These are phyloP conservation scores for Tetrapisispora phaffii DNA, from an alignment of 805 yeast genomes.

Conservation along the genomic window DNA sequence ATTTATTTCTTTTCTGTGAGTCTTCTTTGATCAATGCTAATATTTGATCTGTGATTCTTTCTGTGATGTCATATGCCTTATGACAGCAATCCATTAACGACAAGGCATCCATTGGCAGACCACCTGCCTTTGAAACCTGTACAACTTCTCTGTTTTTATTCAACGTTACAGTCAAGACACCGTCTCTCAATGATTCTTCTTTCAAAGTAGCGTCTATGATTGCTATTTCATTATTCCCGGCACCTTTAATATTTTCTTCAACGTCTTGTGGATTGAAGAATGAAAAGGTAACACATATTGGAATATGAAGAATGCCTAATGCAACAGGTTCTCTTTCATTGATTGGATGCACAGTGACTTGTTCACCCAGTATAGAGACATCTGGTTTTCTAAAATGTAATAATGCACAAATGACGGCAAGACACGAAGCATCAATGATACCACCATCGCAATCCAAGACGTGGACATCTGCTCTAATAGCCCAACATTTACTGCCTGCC, in stretches of 20 bases:
- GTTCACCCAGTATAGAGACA: conserved; percentile 57
- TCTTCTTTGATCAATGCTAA: conserved; percentile 46
- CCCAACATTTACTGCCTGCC: conserved; percentile 90
- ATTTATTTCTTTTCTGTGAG: conserved; percentile 37
- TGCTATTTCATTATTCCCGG: conserved; percentile 46
- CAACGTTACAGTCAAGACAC: conserved; percentile 73
- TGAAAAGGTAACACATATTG: conserved; percentile 83
- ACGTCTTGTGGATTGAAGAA: conserved; percentile 60
- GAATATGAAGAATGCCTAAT: conserved; percentile 76
- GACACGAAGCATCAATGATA: conserved; percentile 78
- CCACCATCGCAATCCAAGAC: conserved; percentile 89
- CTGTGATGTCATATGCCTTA: conserved; percentile 56
- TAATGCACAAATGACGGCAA: conserved; percentile 81
- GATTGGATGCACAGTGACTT: conserved; percentile 54
- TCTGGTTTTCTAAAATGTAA: conserved; percentile 80
- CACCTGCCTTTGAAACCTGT: conserved; percentile 86
- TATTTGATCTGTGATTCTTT: conserved; percentile 54
- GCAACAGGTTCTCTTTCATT: conserved; percentile 83
- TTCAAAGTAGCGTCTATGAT: conserved; percentile 65
- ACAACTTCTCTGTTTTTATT: conserved; percentile 87
- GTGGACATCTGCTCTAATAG: conserved; percentile 80
- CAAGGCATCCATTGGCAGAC: conserved; percentile 67
- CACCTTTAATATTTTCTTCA: conserved; percentile 66
- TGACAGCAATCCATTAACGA: conserved; percentile 58
- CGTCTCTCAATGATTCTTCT: conserved; percentile 71